phyloP scores from a whole-genome alignment of 257 asterid genomes.

The Nyctanthes arbortristis region DNA sequence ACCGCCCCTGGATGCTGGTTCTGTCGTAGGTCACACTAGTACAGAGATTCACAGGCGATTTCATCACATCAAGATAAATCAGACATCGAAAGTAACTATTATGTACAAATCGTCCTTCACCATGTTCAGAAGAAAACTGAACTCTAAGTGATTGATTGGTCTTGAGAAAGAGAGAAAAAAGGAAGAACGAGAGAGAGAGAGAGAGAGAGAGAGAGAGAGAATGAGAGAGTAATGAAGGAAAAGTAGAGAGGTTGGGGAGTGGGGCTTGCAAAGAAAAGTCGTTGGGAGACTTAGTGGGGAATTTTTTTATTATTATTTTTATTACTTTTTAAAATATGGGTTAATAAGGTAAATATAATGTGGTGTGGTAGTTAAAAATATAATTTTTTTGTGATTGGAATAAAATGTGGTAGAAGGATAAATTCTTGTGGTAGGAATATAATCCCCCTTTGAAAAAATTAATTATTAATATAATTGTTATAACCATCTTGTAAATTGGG shows the following conservation, averaged over 20 bases:
- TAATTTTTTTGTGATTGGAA: too few species aligned
- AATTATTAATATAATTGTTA: too few species aligned
- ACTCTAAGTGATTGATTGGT: constrained; percentile 3
- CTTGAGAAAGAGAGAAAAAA: constrained; percentile 35
- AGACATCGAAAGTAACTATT: constrained; percentile 70
- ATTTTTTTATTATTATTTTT: too few species aligned
- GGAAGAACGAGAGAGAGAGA: constrained; percentile 14
- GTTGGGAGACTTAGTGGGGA: too few species aligned
- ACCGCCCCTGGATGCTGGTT: constrained; percentile 75
- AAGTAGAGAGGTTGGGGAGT: constrained; percentile 27
- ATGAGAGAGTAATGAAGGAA: background rate
- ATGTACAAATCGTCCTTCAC: constrained; percentile 51
- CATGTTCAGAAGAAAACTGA: constrained; percentile 29
- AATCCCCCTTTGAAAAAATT: too few species aligned
- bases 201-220: constrained; percentile 15
- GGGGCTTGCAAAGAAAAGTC: too few species aligned
- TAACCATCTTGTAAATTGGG: too few species aligned
- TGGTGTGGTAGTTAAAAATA: too few species aligned
- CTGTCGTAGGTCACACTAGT: constrained; percentile 92
- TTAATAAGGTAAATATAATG: too few species aligned
- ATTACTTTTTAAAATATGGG: too few species aligned
- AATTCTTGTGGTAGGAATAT: too few species aligned
- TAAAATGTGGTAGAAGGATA: too few species aligned
- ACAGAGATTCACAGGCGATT: constrained; percentile 81
- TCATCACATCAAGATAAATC: constrained; percentile 78